Evolutionary conservation across 345 rosid species (phyloP).

Genomic region (Viola odorata): DNA sequence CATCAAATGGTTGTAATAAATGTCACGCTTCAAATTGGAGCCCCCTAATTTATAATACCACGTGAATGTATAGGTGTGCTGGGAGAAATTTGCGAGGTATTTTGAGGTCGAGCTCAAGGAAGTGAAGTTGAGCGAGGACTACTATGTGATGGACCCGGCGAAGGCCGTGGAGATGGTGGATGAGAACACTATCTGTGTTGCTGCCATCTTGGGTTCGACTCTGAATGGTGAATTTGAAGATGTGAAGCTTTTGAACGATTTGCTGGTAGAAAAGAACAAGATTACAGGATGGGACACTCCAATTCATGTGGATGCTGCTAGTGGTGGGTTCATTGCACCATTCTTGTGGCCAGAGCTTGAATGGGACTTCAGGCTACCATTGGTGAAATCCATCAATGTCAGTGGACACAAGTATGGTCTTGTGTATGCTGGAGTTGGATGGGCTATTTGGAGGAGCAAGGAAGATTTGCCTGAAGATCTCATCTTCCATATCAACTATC

Average conservation of each 20-base stretch:
- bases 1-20: no score
- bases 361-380: constrained; percentile 28
- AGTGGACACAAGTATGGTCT: constrained; percentile 28
- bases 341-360: constrained; percentile 21
- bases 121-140: constrained; percentile 18
- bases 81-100: constrained; percentile 28
- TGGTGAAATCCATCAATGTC: constrained; percentile 24
- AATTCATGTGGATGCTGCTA: constrained; percentile 30
- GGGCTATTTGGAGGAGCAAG: constrained; percentile 27
- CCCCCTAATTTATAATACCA: no score
- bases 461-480: constrained; percentile 30
- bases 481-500: constrained; percentile 28
- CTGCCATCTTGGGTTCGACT: constrained; percentile 27
- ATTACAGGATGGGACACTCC: constrained; percentile 27
- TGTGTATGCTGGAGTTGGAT: constrained; percentile 27
- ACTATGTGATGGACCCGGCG: constrained; percentile 21
- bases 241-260: constrained; percentile 21
- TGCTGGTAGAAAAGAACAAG: constrained; percentile 14
- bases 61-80: constrained; percentile 16
- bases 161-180: constrained; percentile 28
- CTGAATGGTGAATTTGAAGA: constrained; percentile 30
- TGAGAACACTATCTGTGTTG: constrained; percentile 24
- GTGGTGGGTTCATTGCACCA: constrained; percentile 29
- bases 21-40: no score
- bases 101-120: constrained; percentile 26